Base-by-base conservation (phyloP, 1,139 yeast genomes). In the Nakaseomyces nivariensis region DNA sequence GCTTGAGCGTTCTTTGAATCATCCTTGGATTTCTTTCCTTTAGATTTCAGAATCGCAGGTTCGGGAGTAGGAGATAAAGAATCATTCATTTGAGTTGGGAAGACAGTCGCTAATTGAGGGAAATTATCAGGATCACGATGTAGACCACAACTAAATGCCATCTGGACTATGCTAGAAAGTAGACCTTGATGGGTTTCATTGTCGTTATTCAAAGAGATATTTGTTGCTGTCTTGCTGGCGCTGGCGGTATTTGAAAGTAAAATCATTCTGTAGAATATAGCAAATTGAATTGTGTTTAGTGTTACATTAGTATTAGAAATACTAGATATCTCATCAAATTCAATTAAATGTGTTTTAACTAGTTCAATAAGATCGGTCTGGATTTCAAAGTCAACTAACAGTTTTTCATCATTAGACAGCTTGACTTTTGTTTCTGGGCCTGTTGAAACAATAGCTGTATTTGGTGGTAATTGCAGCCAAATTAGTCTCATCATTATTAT, bases 91-190 rank as follows among this genome's bases (percentile, higher is more conserved):
- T 54, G 52, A 4, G 56, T 55, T 4, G 63, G 47, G 10, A 45
- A 53, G 4, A 58, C 57, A 13, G 60, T 58, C 43, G 58, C 61
- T 37, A 66, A 55, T 49, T 65, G 68, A 5, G 69, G 64, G 55
- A 74, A 77, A 51, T 71, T 67, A 44, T 69, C 72, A 0, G 82
- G 82, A 56, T 78, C 82, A 55, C 81, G 70, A 57, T 77, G 76
- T 2, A 76, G 58, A 9, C 83, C 84, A 56, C 75, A 69, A 48
- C 75, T 69, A 51, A 77, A 69, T n/a, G 76, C 75, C 78, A 77
- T 75, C 56, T 77, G 81, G 37, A 76, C 68, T 22, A 77, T 66
- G 69, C 70, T 53, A 56, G 74, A 75, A 46, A 56, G 66, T 56
- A 59, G 71, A 48, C 58, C 73, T 64, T 58, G 77, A 52, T 70